Base-by-base conservation (phyloP, 2,329 filamentous ascomycete genomes). In the Lecanosticta acicola region DNA sequence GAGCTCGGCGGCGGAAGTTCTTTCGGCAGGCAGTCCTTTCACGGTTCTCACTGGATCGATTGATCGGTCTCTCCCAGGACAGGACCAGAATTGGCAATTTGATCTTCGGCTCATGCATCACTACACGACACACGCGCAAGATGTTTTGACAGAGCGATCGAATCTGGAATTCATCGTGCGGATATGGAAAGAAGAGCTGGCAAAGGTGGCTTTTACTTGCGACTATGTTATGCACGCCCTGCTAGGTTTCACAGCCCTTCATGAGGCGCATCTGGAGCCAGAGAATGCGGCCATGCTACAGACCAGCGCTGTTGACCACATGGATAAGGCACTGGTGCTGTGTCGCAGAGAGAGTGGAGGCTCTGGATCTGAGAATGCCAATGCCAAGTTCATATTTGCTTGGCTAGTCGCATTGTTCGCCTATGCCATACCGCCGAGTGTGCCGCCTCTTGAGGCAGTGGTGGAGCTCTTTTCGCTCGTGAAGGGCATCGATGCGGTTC, bases 31-130 rank as follows among this genome's bases (percentile, higher is more conserved):
- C 3, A 54, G 49, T 35, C 53, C 51, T 13, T 60, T 57, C 41
- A 49, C 43, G 5, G 47, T 57, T n/a, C 45, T 61, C 18, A 60
- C 56, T 7, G 56, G 54, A 10, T 45, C 53, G 16, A 55, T 63
- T 32, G 53, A 60, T n/a, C 48, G 58, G 32, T 48, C 51, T 26
- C 32, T 50, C 8, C 42, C 50, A 4, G 49, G 49, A 11, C 39
- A 54, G n/a, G 51, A 55, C 33, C 50, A 50, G 20, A 49, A 46
- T 18, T 60, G 59, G 59, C 59, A 59, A 33, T 40, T 55, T 17
- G 59, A 63, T 42, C 48, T 64, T 4, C 51, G 59, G 43, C 50
- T 64, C 9, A 60, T 64, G 60, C 60, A 64, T 37, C 60, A 64
- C 42, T 62, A 55, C 39, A 51, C 53, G 41, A 46, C 45, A 10